Evolutionary conservation across 2,329 filamentous ascomycete genomes (phyloP).

Genomic region (Venturia oleaginea): DNA sequence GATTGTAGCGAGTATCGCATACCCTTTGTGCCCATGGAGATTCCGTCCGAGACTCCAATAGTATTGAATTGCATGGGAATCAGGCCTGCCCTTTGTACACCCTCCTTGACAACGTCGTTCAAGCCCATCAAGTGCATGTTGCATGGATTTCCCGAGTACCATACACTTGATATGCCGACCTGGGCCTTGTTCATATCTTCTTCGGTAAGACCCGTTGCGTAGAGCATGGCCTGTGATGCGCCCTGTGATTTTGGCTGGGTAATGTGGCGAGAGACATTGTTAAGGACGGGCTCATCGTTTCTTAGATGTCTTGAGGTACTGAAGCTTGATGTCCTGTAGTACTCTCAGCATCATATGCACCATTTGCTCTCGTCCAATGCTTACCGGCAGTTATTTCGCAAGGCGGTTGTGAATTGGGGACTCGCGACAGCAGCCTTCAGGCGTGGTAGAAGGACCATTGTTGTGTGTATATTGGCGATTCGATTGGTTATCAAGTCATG

Average conservation of each 20-base stretch:
- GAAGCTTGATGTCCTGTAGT: slow-evolving; percentile 11
- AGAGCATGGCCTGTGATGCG: slow-evolving; percentile 97
- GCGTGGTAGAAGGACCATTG: slow-evolving; percentile 8
- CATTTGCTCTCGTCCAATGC: not conserved
- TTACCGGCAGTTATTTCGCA: slow-evolving; percentile 6
- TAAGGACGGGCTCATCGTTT: slow-evolving; percentile 32
- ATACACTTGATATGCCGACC: slow-evolving; percentile 94
- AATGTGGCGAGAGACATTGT: slow-evolving; percentile 74
- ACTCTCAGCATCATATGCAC: not conserved
- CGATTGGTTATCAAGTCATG: slow-evolving; percentile 3
- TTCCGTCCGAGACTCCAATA: slow-evolving; percentile 92
- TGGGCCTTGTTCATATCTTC: slow-evolving; percentile 92
- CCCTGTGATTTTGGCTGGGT: slow-evolving; percentile 98
- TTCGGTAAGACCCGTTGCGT: slow-evolving; percentile 81
- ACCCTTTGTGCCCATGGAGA: slow-evolving; percentile 95
- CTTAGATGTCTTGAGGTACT: slow-evolving; percentile 7
- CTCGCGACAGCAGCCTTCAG: slow-evolving; percentile 5
- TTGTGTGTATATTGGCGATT: not conserved
- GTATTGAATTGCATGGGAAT: slow-evolving; percentile 98
- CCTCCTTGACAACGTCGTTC: slow-evolving; percentile 66
- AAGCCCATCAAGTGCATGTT: slow-evolving; percentile 98
- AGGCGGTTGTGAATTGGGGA: not conserved
- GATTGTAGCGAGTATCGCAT: slow-evolving; percentile 96
- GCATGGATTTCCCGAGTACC: slow-evolving; percentile 97
- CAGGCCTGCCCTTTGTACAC: slow-evolving; percentile 63